Evolutionary conservation across 768 basidiomycete species (phyloP), one percentile per base, ranked within the genome.

Genomic region (Butyriboletus loyo): DNA sequence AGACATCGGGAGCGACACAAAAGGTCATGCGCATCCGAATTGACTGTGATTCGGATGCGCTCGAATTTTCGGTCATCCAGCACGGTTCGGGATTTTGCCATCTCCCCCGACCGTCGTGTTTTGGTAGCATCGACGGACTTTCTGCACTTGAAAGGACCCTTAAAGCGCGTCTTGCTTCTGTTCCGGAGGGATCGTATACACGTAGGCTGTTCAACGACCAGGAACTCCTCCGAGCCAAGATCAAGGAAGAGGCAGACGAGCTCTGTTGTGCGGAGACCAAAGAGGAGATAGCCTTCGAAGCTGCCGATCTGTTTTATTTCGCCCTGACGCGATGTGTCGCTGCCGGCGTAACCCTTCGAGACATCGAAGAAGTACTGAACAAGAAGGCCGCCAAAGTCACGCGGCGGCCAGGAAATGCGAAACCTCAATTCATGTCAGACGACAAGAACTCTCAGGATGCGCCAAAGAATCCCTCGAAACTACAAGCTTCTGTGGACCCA

Each of bases 231-330:
- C 81, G 78, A 41, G 87, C 93, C 46, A 99, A 99, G 77, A 93
- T 99, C 58, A 92, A 89, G 85, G 97, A 99, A 71, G 97, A 99
- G 68, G 97, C 97, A 0, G 91, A 96, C 61, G 97, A 99, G 69
- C 80, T 99, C n/a, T 96, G 93, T 66, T 77, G 78, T 17, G 92
- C 92, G 22, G 75, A 83, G 59, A 82, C 83, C 2, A 82, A 81
- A 64, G 84, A 89, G 43, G 91, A 98, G 28, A 75, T 97, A 15
- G 89, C 94, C 1, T 96, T 95, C 55, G 97, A 99, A 71, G 91
- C 94, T 7, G 96, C 95, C 1, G 97, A 99, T 72, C 75, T 99
- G 22, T 63, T 96, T 37, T 99, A 98, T 74, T 99, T 99, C 66
- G 83, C 88, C 1, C 71, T 99, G 60, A 83, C 89, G 21, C 85